Conservation (phyloP, 2,329 filamentous ascomycete species). For the Fusarium odoratissimum region DNA sequence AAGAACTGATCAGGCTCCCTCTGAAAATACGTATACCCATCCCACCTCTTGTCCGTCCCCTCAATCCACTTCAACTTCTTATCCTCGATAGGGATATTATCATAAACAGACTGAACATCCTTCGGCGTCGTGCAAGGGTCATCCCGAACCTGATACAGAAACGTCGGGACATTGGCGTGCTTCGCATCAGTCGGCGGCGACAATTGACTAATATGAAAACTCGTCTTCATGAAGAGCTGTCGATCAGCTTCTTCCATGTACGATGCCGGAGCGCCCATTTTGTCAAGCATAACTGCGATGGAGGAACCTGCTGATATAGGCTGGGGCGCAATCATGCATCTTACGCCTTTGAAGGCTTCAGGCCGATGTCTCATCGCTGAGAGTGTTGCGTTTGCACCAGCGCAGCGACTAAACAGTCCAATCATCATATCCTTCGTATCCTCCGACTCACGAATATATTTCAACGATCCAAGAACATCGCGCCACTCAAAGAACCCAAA, state of each 20-base stretch:
- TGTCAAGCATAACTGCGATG: conserved; percentile 10
- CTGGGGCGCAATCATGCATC: conserved; percentile 29
- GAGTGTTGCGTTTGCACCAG: conserved; percentile 24
- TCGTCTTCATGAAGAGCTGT: conserved; percentile 30
- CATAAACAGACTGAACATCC: conserved; percentile 31
- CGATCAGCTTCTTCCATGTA: conserved; percentile 30
- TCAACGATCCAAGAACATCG: conserved; percentile 26
- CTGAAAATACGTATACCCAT: conserved; percentile 32
- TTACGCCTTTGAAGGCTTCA: conserved; percentile 10
- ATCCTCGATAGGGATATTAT: conserved; percentile 19
- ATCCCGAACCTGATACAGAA: conserved; percentile 27
- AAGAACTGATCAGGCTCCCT: conserved; percentile 27
- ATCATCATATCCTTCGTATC: conserved; percentile 14
- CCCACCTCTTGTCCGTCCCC: conserved; percentile 19
- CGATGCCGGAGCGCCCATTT: conserved; percentile 5
- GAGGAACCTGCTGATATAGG: conserved; percentile 8
- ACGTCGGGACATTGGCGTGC: conserved; percentile 21
- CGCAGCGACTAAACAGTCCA: conserved; percentile 29
- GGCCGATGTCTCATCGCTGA: conserved; percentile 15
- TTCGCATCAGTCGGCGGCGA: conserved; percentile 17
- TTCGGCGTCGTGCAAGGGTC: conserved; percentile 17
- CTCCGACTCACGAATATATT: not conserved
- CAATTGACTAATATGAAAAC: conserved; percentile 19
- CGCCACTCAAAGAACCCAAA: conserved; percentile 37
- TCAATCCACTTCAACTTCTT: conserved; percentile 32